Base-by-base conservation (phyloP, 768 basidiomycete species). In the Lactarius trivialis region DNA sequence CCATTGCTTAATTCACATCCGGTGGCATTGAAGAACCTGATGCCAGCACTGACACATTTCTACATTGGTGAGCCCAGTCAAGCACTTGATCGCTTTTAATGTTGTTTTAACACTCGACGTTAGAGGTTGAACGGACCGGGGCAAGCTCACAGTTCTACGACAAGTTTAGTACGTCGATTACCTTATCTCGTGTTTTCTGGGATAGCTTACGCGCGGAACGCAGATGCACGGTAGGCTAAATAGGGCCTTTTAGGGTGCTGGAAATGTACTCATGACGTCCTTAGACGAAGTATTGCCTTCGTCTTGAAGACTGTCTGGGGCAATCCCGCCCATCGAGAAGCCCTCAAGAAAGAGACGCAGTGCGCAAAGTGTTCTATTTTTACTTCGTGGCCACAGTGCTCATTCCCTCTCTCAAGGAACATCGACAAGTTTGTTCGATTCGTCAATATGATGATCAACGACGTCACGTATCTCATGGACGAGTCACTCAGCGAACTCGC, bases 71-170 rank as follows among this genome's bases (percentile, higher is more conserved):
- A 58, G 84, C 70, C 21, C 39, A 32, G 26, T 3, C 8, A 28
- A 34, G 21, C 21, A 26, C 33, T 19, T 33, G 19, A 11, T 30
- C 9, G 19, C 7, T 39, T 28, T 34, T 48, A 37, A 32, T 36
- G n/a, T 11, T n/a, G 19, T 33, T 68, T 37, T 65, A 28, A 50
- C 39, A 28, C 7, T 24, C 37, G 55, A 54, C 12, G 14, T 60
- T 71, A 96, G 96, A 98, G 82, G 94, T 98, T 50, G 97, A 99
- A 73, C 88, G 89, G 68, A 99, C 97, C 0, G 97, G 97, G 33
- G 92, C 94, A 24, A 96, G 94, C 71, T 96, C 94, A 0, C 96
- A 98, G 71, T 98, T 99, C 76, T 98, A 97, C 75, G 96, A 97
- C 73, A 95, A 97, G 85, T 96, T 95, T 70, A 91, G 91, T 91